These are phyloP conservation scores for Apiospora arundinis DNA, from an alignment of 2,329 filamentous ascomycete species.

Conservation along the genomic window DNA sequence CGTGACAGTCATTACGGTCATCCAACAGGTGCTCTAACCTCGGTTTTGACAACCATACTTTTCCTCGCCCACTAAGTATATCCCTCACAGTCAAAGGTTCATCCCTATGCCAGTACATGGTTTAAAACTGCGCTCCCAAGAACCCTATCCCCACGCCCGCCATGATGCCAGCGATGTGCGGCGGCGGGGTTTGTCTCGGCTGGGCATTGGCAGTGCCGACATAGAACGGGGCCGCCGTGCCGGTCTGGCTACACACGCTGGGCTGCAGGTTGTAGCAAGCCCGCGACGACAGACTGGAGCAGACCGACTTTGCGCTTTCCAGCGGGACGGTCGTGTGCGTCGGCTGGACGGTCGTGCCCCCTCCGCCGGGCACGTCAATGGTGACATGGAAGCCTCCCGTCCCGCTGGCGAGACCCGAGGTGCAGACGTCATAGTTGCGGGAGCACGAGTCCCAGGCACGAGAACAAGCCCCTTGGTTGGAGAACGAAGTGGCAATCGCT, in stretches of 20 bases:
- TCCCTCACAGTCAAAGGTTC: neutral
- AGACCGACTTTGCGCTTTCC: constrained; percentile 58
- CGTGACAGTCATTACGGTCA: constrained; percentile 17
- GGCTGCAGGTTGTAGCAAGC: constrained; percentile 55
- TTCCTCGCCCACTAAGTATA: neutral
- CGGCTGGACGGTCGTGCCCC: constrained; percentile 58
- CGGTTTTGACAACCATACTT: constrained; percentile 3
- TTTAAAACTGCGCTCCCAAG: constrained; percentile 35
- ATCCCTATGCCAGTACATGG: too few relatives aligned
- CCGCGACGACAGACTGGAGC: constrained; percentile 58
- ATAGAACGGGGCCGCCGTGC: constrained; percentile 34
- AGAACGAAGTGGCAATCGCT: constrained; percentile 59
- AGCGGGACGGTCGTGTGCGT: constrained; percentile 46
- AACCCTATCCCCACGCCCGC: constrained; percentile 42
- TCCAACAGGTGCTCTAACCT: neutral
- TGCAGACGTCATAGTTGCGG: constrained; percentile 60
- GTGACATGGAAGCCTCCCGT: constrained; percentile 58
- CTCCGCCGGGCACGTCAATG: constrained; percentile 59
- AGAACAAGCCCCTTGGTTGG: constrained; percentile 57
- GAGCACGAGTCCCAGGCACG: constrained; percentile 59
- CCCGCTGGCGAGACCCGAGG: constrained; percentile 52
- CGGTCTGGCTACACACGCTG: constrained; percentile 45
- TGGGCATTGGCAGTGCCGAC: constrained; percentile 36
- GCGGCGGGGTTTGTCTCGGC: constrained; percentile 36
- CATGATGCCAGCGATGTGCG: constrained; percentile 37